Conservation (phyloP, 73 alveolate species). For the Symbiodinium pilosum region DNA sequence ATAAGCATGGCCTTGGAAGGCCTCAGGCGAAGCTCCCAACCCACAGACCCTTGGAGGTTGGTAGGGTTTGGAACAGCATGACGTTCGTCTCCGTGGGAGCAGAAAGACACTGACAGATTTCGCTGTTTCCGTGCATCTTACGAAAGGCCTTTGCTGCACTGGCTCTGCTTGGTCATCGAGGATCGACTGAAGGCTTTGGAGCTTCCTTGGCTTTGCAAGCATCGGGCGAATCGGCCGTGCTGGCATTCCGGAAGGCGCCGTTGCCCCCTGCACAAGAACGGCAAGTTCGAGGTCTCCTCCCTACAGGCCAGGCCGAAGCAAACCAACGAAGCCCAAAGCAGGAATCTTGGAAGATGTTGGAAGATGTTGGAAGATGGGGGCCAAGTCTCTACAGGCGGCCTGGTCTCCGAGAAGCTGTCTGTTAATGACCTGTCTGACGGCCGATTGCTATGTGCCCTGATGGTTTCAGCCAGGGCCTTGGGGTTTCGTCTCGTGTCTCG, state of each 20-base stretch:
- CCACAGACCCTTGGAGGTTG: not conserved
- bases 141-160: not conserved
- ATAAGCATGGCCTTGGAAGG: no score
- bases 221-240: no score
- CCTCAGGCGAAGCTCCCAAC: not conserved
- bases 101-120: not conserved
- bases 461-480: not conserved
- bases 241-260: not conserved
- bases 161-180: not conserved
- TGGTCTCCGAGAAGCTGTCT: not conserved
- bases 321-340: no score
- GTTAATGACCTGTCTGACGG: not conserved
- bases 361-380: no score
- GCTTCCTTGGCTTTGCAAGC: not conserved
- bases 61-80: not conserved
- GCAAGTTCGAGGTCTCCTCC: slow-evolving; percentile 24
- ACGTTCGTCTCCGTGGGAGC: not conserved
- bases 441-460: slow-evolving; percentile 6
- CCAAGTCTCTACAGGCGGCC: not conserved
- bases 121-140: not conserved
- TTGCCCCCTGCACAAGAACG: slow-evolving; percentile 9
- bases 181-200: not conserved
- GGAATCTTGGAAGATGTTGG: no score
- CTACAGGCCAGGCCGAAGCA: not conserved
- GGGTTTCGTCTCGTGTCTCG: not conserved